A percentile compares a stretch with the other conserved stretches of the same genome.
These are phyloP conservation scores for Babesia gibsoni DNA, from an alignment of 169 alveolate genomes.

Conservation along the genomic window DNA sequence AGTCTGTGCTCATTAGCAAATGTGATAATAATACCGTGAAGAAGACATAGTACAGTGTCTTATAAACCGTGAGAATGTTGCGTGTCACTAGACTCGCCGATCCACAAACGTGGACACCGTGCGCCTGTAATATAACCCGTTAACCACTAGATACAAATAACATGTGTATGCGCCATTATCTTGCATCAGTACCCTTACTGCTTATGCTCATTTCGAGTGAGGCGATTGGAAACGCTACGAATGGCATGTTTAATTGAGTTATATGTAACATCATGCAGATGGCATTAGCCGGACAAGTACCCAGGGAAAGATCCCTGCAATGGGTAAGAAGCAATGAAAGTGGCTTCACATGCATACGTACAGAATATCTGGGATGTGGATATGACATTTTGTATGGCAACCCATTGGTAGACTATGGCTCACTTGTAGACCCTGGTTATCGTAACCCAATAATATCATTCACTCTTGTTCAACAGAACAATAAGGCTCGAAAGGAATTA, in stretches of 20 bases:
- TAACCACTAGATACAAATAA: background rate
- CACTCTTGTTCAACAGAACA: slow-evolving; percentile 22
- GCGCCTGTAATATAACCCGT: background rate
- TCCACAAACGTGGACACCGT: no score
- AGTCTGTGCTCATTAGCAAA: background rate
- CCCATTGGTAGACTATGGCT: slow-evolving; percentile 77
- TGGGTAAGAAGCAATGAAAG: slow-evolving; percentile 25
- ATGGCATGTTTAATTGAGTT: background rate
- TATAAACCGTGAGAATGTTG: no score
- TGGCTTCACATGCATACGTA: background rate
- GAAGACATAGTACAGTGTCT: no score
- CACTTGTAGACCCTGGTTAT: slow-evolving; percentile 81
- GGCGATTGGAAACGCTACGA: background rate
- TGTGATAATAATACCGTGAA: no score
- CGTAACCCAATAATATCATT: slow-evolving; percentile 76
- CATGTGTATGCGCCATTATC: background rate
- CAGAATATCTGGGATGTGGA: slow-evolving; percentile 80
- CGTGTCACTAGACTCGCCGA: no score
- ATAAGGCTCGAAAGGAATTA: background rate
- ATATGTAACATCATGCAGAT: background rate
- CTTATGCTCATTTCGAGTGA: background rate
- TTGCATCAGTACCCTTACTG: background rate
- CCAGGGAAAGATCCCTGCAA: slow-evolving; percentile 61
- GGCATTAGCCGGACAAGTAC: no score
- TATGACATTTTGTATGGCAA: slow-evolving; percentile 79